Evolutionary conservation across 192 early-diverging fungal genomes (phyloP).

Genomic region (Backusella morwellensis): DNA sequence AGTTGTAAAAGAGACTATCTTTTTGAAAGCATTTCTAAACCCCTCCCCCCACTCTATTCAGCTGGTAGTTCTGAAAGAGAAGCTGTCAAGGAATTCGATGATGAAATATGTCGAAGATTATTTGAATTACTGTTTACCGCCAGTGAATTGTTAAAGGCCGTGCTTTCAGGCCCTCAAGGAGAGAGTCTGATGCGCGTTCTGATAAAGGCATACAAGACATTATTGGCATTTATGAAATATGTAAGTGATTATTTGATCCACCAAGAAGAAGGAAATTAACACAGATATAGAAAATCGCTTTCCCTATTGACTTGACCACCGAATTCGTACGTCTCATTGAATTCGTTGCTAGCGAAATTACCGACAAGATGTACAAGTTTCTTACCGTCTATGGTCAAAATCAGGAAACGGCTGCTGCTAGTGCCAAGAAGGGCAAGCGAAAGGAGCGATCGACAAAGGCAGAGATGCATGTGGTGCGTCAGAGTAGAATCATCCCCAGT

Average conservation of each 20-base stretch:
- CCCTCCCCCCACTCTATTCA: background rate
- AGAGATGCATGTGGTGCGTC: conserved; percentile 61
- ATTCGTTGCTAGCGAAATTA: conserved; percentile 42
- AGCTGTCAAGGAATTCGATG: conserved; percentile 33
- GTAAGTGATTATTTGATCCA: conserved; percentile 17
- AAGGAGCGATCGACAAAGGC: conserved; percentile 31
- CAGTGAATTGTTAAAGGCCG: conserved; percentile 41
- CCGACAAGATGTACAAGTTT: conserved; percentile 53
- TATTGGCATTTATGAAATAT: conserved; percentile 45
- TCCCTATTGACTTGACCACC: conserved; percentile 25
- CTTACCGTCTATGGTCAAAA: conserved; percentile 35
- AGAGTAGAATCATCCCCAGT: conserved; percentile 70
- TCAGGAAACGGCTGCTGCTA: conserved; percentile 16
- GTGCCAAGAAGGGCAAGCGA: conserved; percentile 25
- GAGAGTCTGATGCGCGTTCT: conserved; percentile 51
- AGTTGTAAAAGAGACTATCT: background rate
- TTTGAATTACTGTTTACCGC: conserved; percentile 37
- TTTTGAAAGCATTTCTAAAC: too few relatives aligned
- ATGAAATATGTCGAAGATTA: conserved; percentile 38
- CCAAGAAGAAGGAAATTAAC: too few relatives aligned
- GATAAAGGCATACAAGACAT: conserved; percentile 45
- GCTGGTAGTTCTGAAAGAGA: background rate
- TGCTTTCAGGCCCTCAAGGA: conserved; percentile 35
- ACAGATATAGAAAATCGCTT: conserved; percentile 18
- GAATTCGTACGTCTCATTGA: conserved; percentile 47